Conservation (phyloP, 768 basidiomycete species). For the Trametes elegans region DNA sequence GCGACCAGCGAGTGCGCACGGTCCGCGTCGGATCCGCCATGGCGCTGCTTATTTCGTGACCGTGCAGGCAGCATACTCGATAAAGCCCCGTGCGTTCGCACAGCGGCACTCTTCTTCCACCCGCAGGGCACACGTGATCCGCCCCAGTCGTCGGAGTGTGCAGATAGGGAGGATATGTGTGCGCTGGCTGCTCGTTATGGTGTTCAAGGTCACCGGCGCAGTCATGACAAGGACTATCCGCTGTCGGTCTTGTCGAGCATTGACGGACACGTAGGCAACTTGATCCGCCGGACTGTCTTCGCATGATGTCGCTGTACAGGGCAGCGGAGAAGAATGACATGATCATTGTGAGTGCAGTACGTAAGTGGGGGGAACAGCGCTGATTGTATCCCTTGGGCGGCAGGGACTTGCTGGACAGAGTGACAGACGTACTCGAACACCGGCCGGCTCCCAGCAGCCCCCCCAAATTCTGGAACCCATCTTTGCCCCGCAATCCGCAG, state of each 20-base stretch:
- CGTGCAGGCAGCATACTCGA: background rate
- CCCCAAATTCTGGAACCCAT: background rate
- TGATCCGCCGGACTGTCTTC: background rate
- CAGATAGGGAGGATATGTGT: slow-evolving; percentile 1
- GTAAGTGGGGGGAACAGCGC: background rate
- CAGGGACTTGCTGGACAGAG: background rate
- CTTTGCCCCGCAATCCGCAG: background rate
- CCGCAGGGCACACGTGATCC: background rate
- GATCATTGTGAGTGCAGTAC: background rate
- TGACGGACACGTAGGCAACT: background rate
- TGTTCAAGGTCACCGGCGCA: background rate
- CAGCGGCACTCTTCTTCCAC: background rate
- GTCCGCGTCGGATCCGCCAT: background rate
- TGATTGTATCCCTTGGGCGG: background rate
- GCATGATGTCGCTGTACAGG: background rate
- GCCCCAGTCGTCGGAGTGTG: background rate
- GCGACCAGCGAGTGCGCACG: background rate
- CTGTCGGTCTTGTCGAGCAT: background rate
- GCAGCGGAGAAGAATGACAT: background rate
- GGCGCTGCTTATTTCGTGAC: background rate
- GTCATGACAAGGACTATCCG: background rate
- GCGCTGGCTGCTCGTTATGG: background rate
- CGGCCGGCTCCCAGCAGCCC: background rate
- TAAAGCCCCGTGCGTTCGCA: background rate
- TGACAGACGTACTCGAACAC: background rate